phyloP scores from a whole-genome alignment of 441 rosid genomes.

The Gossypium schwendimanii region DNA sequence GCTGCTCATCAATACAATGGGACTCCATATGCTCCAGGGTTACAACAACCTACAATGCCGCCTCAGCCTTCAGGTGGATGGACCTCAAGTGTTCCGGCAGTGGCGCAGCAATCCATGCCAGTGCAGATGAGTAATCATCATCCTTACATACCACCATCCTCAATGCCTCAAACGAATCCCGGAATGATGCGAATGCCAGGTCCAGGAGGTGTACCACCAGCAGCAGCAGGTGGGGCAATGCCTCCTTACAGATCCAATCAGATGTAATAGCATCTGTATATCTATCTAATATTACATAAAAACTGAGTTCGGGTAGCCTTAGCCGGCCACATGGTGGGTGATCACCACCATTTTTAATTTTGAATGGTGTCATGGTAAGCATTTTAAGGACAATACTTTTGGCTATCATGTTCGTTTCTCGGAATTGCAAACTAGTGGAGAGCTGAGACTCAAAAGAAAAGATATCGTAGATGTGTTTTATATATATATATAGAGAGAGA shows the following conservation, averaged over 20 bases:
- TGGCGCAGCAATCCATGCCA: conserved; percentile 42
- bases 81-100: conserved; percentile 37
- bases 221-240: conserved; percentile 24
- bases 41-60: conserved; percentile 31
- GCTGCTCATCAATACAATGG: conserved; percentile 41
- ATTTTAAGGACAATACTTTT: not conserved
- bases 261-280: conserved; percentile 23
- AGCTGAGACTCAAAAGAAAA: not conserved
- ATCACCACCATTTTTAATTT: not conserved
- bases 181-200: conserved; percentile 55
- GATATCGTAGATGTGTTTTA: not conserved
- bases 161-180: conserved; percentile 41
- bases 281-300: not conserved
- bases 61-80: conserved; percentile 56
- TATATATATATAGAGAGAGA: no score
- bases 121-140: conserved; percentile 42
- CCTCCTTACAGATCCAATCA: conserved; percentile 41
- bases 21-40: conserved; percentile 27
- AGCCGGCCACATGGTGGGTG: not conserved
- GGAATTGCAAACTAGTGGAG: not conserved
- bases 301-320: not conserved
- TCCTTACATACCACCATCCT: conserved; percentile 50
- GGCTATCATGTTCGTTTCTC: not conserved
- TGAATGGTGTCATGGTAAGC: not conserved
- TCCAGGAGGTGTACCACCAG: conserved; percentile 23